Evolutionary conservation across 176 grass and related monocot species (phyloP).

Genomic region (Juncus effusus): DNA sequence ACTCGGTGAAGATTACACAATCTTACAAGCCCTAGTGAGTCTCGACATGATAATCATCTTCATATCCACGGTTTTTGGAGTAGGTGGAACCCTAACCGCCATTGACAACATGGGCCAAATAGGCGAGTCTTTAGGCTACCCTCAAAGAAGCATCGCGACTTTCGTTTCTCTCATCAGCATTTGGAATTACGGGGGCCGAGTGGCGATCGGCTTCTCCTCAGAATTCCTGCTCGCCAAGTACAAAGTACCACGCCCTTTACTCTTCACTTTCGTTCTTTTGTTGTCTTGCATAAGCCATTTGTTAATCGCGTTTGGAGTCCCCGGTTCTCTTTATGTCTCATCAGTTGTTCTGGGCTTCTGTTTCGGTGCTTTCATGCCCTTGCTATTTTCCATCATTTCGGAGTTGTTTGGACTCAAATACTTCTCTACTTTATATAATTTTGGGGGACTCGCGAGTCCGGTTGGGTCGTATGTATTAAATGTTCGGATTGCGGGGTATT

Average conservation of each 20-base stretch:
- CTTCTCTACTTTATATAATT: constrained; percentile 73
- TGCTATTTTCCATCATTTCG: background rate
- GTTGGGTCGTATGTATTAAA: constrained; percentile 65
- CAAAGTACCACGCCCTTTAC: constrained; percentile 53
- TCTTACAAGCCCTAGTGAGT: constrained; percentile 73
- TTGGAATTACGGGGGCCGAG: constrained; percentile 69
- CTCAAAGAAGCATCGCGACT: constrained; percentile 40
- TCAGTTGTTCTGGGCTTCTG: constrained; percentile 71
- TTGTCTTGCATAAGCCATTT: background rate
- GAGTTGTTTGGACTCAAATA: background rate
- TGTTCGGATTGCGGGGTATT: constrained; percentile 30
- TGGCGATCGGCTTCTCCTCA: constrained; percentile 53
- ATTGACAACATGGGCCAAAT: constrained; percentile 85
- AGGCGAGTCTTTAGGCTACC: constrained; percentile 69
- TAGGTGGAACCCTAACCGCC: constrained; percentile 75
- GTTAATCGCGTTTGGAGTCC: constrained; percentile 18
- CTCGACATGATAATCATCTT: constrained; percentile 72
- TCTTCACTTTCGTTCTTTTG: background rate
- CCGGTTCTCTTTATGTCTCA: constrained; percentile 50
- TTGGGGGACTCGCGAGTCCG: constrained; percentile 61
- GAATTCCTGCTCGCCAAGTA: constrained; percentile 50
- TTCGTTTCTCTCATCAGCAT: constrained; percentile 83
- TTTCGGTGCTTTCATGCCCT: background rate
- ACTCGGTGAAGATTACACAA: constrained; percentile 61
- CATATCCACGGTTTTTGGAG: constrained; percentile 57